phyloP scores from a whole-genome alignment of 129 eudicot genomes.

The Daucus carota region DNA sequence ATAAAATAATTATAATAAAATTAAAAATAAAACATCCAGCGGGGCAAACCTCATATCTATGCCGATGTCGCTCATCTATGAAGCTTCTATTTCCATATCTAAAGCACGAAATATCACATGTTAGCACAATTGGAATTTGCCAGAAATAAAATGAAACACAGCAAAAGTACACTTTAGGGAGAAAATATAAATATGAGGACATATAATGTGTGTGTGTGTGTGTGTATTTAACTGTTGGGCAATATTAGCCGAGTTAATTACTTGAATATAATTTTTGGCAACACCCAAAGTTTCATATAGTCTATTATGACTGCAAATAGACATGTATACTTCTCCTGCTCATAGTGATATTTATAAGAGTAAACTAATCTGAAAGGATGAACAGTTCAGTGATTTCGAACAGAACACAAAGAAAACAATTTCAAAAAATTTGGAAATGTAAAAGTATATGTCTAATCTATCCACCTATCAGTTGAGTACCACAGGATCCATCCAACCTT shows the following conservation, averaged over 20 bases:
- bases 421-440: neutral
- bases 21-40: neutral
- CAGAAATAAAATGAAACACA: neutral
- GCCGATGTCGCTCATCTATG: conserved; percentile 90
- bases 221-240: too few relatives aligned
- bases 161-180: neutral
- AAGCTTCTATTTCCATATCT: conserved; percentile 68
- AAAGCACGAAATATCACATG: conserved; percentile 19
- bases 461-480: neutral
- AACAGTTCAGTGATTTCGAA: neutral
- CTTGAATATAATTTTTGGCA: too few relatives aligned
- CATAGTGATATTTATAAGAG: neutral
- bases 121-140: neutral
- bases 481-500: neutral
- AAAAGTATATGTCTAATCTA: neutral
- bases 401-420: neutral
- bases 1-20: too few relatives aligned
- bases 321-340: neutral
- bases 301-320: neutral
- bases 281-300: neutral
- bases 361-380: neutral
- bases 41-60: conserved; percentile 74
- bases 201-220: too few relatives aligned
- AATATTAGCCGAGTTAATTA: neutral
- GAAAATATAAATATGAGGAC: neutral